Percentiles rank a stretch among this genome's conserved stretches.
Evolutionary conservation across 2,329 filamentous ascomycete genomes (phyloP).

Genomic region (Metarhizium humberi): DNA sequence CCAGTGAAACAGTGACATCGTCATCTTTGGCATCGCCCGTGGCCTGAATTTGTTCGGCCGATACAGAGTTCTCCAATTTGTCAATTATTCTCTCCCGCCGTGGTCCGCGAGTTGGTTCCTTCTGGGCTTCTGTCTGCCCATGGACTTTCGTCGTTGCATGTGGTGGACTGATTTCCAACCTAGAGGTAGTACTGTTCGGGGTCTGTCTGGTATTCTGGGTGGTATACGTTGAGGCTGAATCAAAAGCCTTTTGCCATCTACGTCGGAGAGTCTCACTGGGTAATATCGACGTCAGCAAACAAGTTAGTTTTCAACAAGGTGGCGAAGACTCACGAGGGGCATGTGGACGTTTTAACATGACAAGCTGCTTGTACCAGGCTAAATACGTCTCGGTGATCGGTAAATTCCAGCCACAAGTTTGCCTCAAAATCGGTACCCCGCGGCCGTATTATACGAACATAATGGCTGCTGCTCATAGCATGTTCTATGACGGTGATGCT

Average conservation of each 20-base stretch:
- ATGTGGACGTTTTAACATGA: neutral
- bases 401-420: constrained; percentile 15
- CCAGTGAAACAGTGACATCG: neutral
- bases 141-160: neutral
- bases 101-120: neutral
- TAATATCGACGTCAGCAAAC: neutral
- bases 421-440: neutral
- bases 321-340: neutral
- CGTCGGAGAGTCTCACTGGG: neutral
- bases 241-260: constrained; percentile 3
- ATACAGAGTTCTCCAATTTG: constrained; percentile 2
- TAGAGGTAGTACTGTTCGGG: neutral
- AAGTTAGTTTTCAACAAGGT: too few species aligned
- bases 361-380: neutral
- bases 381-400: neutral
- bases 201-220: neutral
- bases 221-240: neutral
- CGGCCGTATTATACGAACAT: constrained; percentile 15
- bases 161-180: neutral
- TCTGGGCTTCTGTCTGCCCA: neutral
- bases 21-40: neutral
- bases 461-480: constrained; percentile 8
- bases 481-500: constrained; percentile 7
- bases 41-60: neutral
- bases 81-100: neutral